Evolutionary conservation across 768 basidiomycete species (phyloP), one percentile per base, ranked within the genome.

Genomic region (Brasilioporus rufonigricans): DNA sequence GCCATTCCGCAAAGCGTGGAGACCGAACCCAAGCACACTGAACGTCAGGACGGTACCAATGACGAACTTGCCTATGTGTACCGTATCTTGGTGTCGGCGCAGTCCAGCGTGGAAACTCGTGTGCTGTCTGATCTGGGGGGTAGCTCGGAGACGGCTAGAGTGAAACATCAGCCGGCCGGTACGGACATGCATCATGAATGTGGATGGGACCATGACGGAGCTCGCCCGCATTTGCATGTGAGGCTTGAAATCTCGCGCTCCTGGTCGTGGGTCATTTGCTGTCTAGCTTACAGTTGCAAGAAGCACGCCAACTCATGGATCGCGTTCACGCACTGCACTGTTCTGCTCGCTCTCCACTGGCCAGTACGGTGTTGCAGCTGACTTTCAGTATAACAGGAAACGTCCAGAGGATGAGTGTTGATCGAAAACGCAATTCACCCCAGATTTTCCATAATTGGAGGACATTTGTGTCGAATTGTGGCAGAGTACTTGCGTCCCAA

Each of bases 41-140:
- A 70, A 40, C 4, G 58, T 32, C 18, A 69, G 9, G 27, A 70
- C 27, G 1, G 68, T 50, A 14, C 63, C 63, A 16, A 39, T 31
- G 26, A 60, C 55, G 41, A 69, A 55, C 33, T 26, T 55, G 27
- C 61, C 52, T 11, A 57, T 13, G 9, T 26, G 53, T 14, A 29
- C 19, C 29, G 52, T n/a, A n/a, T 62, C 58, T 31, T 48, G 21
- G 19, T 44, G 61, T 26, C 33, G 36, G 27, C 31, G 39, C 7
- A 48, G 27, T 35, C 36, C 47, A 16, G 48, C 36, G 12, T 24
- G 55, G 18, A 18, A 49, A n/a, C 16, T 50, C 10, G 58, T 21
- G 7, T 41, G 10, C 33, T 18, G 39, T 41, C 60, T 52, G 46
- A 49, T 47, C 23, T 45, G 58, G 44, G 35, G 24, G 10, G 39